phyloP scores from a whole-genome alignment of 140 eudicot species.

The Anethum foeniculum region DNA sequence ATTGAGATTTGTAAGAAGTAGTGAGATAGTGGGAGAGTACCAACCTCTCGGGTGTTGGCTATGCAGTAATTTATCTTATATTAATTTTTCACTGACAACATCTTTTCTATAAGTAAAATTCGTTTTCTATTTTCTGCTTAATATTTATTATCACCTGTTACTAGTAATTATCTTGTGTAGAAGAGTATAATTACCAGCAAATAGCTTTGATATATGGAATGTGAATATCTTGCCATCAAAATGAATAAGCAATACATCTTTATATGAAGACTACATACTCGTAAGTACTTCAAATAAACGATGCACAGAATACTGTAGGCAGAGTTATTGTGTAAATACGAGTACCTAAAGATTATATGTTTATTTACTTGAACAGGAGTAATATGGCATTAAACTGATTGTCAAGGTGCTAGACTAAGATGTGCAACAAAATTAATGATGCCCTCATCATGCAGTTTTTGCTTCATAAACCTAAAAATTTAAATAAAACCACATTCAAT shows the following conservation, averaged over 20 bases:
- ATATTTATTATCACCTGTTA: no score
- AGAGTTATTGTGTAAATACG: background rate
- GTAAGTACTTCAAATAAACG: background rate
- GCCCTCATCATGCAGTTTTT: background rate
- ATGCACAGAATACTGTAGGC: background rate
- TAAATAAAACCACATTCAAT: background rate
- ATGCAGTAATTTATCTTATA: no score
- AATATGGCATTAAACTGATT: background rate
- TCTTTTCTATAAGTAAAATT: no score
- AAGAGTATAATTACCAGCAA: no score
- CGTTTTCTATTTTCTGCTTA: no score
- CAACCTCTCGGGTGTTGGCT: no score
- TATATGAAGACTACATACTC: background rate
- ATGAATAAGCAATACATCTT: background rate
- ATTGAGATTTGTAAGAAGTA: no score
- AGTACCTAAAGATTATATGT: background rate
- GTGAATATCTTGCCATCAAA: background rate
- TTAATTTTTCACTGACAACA: no score
- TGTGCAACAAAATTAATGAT: background rate
- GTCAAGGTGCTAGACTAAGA: background rate
- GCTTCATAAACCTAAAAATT: background rate
- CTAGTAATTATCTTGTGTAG: no score
- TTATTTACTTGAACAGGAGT: background rate
- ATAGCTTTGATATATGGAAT: background rate
- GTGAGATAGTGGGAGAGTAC: no score